Base-by-base conservation (phyloP, 345 rosid genomes). In the Murraya paniculata region DNA sequence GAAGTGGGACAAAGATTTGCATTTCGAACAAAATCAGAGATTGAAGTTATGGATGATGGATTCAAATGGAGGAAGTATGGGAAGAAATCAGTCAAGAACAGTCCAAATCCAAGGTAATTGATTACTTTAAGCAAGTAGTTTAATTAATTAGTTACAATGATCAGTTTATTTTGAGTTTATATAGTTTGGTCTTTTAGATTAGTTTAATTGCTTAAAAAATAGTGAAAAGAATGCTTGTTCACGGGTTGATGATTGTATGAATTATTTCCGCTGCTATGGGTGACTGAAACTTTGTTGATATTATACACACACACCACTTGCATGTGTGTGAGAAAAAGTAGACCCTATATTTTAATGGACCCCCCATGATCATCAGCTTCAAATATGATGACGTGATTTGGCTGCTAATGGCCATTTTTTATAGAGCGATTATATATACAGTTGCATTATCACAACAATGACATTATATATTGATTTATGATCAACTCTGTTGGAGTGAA, bases 41-140 rank as follows among this genome's bases (percentile, higher is more conserved):
- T 86, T 69, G 99, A 95, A 72, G 84, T 93, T 53, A 91, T 93
- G 91, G 96, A 95, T 67, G 99, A 95, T 86, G 98, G 98, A 11
- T 95, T 81, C 65, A 93, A 89, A 76, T 95, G 98, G 98, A 89
- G 98, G 82, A 95, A 95, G 48, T 95, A 95, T 61, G 98, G 98
- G 16, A 93, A 95, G 84, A 95, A 95, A 74, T 87, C 95, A 0
- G 91, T 95, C 76, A 95, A 95, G 85, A 92, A 91, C 90, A 92
- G 86, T 83, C 90, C 89, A 5, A 82, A 95, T 84, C 97, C 96
- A 31, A 93, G 99, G 99, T 93, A 90, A 75, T 18, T 74, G 36
- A 53, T 35, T 65, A 68, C 33, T 33, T 48, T 6, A 64, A 30
- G 38, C 7, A 18, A 18, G 4, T 64, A 25, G 16, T 22, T 30